Percentiles rank a stretch among this genome's conserved stretches.
phyloP scores from a whole-genome alignment of 2,329 filamentous ascomycete genomes.

The Penicillium aurantiogriseum region DNA sequence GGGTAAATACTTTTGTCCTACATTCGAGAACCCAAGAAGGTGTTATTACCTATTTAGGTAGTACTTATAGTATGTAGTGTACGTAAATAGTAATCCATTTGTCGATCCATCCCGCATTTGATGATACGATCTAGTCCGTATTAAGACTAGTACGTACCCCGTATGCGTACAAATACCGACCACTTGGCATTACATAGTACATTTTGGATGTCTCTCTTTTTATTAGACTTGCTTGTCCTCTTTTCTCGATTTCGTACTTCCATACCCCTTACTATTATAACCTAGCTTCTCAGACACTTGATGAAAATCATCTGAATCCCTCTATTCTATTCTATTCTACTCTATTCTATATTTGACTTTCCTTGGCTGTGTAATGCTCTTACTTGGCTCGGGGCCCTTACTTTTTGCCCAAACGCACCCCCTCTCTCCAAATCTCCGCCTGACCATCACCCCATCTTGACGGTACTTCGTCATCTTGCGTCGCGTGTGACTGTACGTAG shows the following conservation, averaged over 20 bases:
- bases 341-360: not conserved
- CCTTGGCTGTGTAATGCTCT: slow-evolving; percentile 1
- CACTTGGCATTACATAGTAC: not conserved
- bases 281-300: not conserved
- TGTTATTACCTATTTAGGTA: too few relatives aligned
- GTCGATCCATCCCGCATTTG: slow-evolving; percentile 2
- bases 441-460: slow-evolving; percentile 3
- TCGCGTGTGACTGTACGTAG: slow-evolving; percentile 16
- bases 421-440: slow-evolving; percentile 1
- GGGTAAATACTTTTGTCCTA: not conserved
- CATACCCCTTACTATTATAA: not conserved
- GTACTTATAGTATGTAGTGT: not conserved
- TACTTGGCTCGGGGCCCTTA: not conserved
- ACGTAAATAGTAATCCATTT: not conserved
- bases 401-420: slow-evolving; percentile 3
- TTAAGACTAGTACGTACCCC: not conserved
- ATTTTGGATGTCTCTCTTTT: not conserved
- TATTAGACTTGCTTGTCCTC: not conserved
- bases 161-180: not conserved
- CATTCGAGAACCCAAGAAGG: not conserved
- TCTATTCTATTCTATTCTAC: not conserved
- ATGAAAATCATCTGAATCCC: not conserved
- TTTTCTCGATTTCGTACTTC: not conserved
- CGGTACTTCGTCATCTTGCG: slow-evolving; percentile 15
- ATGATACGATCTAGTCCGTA: not conserved